A percentile compares a stretch with the other conserved stretches of the same genome.
These are phyloP conservation scores for Sordaria brevicollis DNA, from an alignment of 495 filamentous ascomycete genomes.

Conservation along the genomic window DNA sequence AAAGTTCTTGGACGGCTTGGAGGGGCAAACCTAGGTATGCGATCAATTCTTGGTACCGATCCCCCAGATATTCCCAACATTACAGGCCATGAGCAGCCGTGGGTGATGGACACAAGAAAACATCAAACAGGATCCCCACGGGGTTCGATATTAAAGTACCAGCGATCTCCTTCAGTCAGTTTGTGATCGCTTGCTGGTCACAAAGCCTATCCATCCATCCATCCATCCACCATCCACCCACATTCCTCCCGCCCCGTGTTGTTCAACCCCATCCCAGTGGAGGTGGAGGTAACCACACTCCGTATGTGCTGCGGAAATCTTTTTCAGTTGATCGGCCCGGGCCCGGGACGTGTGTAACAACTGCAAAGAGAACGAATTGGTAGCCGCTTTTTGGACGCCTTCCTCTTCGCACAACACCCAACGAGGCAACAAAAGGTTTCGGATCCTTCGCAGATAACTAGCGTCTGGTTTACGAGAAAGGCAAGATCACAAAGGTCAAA, in stretches of 20 bases:
- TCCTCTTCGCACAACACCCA: not conserved
- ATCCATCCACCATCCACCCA: too few relatives aligned
- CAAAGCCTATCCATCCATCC: not conserved
- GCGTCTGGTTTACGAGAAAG: not conserved
- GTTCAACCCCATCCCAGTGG: not conserved
- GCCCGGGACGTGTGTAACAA: not conserved
- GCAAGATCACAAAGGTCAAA: not conserved
- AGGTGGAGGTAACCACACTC: not conserved
- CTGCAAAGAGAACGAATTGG: not conserved
- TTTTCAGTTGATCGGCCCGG: not conserved
- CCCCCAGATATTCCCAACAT: not conserved
- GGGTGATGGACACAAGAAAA: not conserved
- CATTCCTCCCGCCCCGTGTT: not conserved
- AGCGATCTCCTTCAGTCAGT: not conserved
- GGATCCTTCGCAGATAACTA: not conserved
- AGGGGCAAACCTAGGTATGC: too few relatives aligned
- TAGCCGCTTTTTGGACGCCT: not conserved
- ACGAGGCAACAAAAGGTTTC: not conserved
- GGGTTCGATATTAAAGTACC: not conserved
- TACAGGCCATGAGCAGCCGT: not conserved
- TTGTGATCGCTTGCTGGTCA: not conserved
- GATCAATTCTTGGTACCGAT: not conserved
- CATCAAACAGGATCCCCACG: not conserved
- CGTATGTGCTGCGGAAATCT: not conserved
- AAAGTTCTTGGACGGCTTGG: not conserved